Base-by-base conservation (phyloP, 768 basidiomycete species). In the Russula olivacea region DNA sequence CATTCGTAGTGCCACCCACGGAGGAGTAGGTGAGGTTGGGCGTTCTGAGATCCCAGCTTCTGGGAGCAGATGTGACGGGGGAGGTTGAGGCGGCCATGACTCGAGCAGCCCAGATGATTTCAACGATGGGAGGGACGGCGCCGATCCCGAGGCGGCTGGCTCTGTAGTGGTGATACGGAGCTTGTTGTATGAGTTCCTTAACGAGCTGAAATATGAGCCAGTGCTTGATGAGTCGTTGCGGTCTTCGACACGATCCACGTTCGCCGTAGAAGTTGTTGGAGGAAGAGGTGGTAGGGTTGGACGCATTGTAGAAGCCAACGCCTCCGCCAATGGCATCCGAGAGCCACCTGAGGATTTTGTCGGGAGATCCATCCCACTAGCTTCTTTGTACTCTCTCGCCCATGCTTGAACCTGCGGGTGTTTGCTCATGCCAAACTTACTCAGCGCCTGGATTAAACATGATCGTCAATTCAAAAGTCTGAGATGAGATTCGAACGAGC, bases 31-130 rank as follows among this genome's bases (percentile, higher is more conserved):
- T 15, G 50, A 59, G 12, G 5, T 36, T 32, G 56, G 21, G n/a
- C 17, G 50, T n/a, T 58, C 63, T 38, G 58, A 53, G 48, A 52
- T 66, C 48, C 61, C 58, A 61, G 34, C 38, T 34, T 60, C 45
- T 34, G 48, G 45, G 5, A 17, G 45, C n/a, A 23, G 47, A 21
- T 59, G 55, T 51, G 57, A 51, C 23, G 15, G 59, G 23, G 38
- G 47, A 41, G 38, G 58, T 23, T 38, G 58, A 48, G 62, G 51
- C 21, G 73, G 61, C 83, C 83, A 80, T 61, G 79, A 76, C 67
- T 88, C 86, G 45, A 90, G 75, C 50, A 90, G 76, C 23, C 88
- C 88, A 66, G 86, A 88, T 36, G 84, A 82, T 73, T 89, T 89
- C 58, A 90, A 75, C 41, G 88, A 89, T 36, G 88, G 88, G 62